Percentiles rank a stretch among this genome's conserved stretches.
Evolutionary conservation across 306 rosid species (phyloP).

Genomic region (Dalbergia oliveri): DNA sequence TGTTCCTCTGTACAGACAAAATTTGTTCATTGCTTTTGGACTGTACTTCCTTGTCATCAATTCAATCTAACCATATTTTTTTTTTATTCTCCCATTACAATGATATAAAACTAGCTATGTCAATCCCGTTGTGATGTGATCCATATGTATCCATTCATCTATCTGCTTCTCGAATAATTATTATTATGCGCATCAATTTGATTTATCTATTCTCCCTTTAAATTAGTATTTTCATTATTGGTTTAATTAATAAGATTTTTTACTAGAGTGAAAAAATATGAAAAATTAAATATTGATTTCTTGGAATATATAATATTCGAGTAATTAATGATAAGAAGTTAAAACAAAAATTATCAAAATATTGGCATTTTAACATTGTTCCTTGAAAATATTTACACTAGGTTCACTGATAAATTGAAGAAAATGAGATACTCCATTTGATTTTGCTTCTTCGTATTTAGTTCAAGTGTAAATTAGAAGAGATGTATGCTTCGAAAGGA

Average conservation of each 20-base stretch:
- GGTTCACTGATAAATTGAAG: neutral
- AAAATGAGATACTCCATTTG: neutral
- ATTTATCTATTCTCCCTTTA: neutral
- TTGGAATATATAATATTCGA: no score
- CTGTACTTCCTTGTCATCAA: slow-evolving; percentile 32
- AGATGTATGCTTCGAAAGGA: neutral
- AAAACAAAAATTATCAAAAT: no score
- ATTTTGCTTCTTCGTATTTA: neutral
- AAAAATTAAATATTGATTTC: no score
- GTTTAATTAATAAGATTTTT: neutral
- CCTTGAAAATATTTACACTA: neutral
- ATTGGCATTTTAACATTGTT: no score
- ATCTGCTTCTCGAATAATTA: neutral
- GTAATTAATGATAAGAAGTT: no score
- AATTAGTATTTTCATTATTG: neutral
- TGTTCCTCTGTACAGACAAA: slow-evolving; percentile 62
- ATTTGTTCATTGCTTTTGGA: slow-evolving; percentile 64
- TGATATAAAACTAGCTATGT: no score
- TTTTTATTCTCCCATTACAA: neutral
- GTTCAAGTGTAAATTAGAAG: neutral
- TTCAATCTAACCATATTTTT: slow-evolving; percentile 42
- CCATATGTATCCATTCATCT: neutral
- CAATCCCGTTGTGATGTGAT: neutral
- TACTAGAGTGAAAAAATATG: no score
- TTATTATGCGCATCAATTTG: neutral